Base-by-base conservation (phyloP, 202 grass and related monocot species). In the Musa balbisiana region DNA sequence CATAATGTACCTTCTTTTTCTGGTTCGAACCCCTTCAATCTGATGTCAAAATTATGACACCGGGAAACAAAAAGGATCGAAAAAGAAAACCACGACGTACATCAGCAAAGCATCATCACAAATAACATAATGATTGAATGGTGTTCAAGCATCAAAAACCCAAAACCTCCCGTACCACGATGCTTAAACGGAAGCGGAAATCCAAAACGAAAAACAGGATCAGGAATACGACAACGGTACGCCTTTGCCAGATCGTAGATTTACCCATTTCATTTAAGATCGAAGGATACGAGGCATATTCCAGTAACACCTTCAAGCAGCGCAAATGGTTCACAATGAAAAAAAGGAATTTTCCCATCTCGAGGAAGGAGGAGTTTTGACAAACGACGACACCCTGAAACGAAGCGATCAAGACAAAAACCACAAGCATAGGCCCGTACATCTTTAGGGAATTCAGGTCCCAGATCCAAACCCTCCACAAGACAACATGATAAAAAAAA, bases 351-450 rank as follows among this genome's bases (percentile, higher is more conserved):
- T 55, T 55, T 29, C 53, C 23, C 52, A 73, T 26, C 71, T 20
- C 23, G 2, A 73, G 51, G 71, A 73, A 56, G 25, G 29, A 33
- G 29, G 33, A 43, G 33, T 43, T 27, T 27, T 26, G 52, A 16
- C 11, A 25, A 15, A 73, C 10, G 11, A 29, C 14, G 53, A 90
- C 88, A 88, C 88, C 81, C 71, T 81, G 33, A 80, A 73, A 82
- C 66, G 71, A 98, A 77, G 83, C 77, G 85, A 94, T 92, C 79
- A 76, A 83, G 88, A 81, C 10, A 33, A 87, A 87, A 85, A 81
- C 86, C 82, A 88, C 80, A 86, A 85, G 89, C 87, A 89, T 82
- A 85, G 83, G 89, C 84, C 87, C 91, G 89, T 95, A 88, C 33
- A 90, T 59, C 75, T 82, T 87, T 83, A 99, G 90, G 87, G 79